A percentile compares a stretch with the other conserved stretches of the same genome.
phyloP scores from a whole-genome alignment of 1,284 basidiomycete genomes.

The Puccinia polysora region DNA sequence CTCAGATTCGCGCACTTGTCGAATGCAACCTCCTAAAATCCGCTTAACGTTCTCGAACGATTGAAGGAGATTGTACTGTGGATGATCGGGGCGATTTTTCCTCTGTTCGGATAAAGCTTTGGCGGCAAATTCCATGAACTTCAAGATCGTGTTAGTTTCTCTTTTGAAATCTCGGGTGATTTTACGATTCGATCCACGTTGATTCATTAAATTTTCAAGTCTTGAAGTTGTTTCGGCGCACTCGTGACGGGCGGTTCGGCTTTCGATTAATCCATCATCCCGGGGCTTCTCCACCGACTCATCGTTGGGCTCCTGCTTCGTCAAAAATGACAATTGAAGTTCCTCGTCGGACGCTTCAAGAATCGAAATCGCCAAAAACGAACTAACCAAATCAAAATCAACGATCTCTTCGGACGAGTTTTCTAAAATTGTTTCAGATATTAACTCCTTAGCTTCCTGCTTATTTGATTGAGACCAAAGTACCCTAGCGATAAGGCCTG shows the following conservation, averaged over 20 bases:
- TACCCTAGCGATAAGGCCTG: constrained; percentile 18
- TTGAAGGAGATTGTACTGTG: not conserved
- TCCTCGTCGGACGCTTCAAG: constrained; percentile 16
- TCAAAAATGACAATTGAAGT: not conserved
- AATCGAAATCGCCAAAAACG: constrained; percentile 11
- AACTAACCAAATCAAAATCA: constrained; percentile 30
- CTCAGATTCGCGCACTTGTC: constrained; percentile 9
- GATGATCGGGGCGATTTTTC: not conserved
- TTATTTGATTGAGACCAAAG: constrained; percentile 28
- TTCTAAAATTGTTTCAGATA: constrained; percentile 4
- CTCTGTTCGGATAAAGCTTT: not conserved
- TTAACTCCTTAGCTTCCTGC: constrained; percentile 14
- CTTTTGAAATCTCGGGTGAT: constrained; percentile 15
- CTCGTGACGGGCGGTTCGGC: not conserved
- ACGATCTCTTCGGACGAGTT: constrained; percentile 15
- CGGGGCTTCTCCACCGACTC: not conserved
- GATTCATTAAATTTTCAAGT: constrained; percentile 9
- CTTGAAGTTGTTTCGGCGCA: not conserved
- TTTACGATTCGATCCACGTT: not conserved
- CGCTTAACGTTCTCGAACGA: constrained; percentile 2
- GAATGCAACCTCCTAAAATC: not conserved
- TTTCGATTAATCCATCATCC: not conserved
- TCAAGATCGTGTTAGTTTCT: constrained; percentile 34
- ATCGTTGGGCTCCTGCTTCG: not conserved
- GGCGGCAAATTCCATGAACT: constrained; percentile 9